Evolutionary conservation across 768 basidiomycete genomes (phyloP).

Genomic region (Pholiota microspora): DNA sequence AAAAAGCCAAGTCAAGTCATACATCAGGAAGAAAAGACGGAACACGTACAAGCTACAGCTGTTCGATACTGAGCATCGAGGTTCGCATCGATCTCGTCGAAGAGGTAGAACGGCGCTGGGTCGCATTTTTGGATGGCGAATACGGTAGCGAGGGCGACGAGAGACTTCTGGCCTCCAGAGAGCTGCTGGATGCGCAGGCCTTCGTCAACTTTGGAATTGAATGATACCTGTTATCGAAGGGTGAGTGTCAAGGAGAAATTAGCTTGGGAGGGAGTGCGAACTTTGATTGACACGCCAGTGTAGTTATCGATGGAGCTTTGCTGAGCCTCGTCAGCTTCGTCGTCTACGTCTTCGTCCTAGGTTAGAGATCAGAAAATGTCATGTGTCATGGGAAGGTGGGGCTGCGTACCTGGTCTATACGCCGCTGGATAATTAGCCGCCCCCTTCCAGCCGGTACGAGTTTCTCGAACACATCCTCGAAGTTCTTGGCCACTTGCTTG

Average conservation of each 20-base stretch:
- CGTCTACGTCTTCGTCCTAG: conserved; percentile 72
- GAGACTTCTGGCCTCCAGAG: conserved; percentile 95
- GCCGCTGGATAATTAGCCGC: conserved; percentile 86
- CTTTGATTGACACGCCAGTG: conserved; percentile 95
- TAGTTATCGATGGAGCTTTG: conserved; percentile 88
- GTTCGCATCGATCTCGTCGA: conserved; percentile 99
- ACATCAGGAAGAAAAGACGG: not conserved
- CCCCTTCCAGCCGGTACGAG: conserved; percentile 94
- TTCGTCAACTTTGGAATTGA: conserved; percentile 98
- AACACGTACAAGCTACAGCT: conserved; percentile 83
- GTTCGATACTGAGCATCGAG: conserved; percentile 97
- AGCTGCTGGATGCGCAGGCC: conserved; percentile 95
- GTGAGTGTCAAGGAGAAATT: not conserved
- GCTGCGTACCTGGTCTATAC: conserved; percentile 72
- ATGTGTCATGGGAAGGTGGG: too few species aligned
- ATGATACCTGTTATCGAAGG: conserved; percentile 71
- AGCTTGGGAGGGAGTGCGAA: too few species aligned
- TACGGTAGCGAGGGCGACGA: conserved; percentile 94
- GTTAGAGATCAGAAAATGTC: too few species aligned
- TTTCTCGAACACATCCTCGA: conserved; percentile 95
- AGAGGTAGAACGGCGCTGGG: conserved; percentile 98
- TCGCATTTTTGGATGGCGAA: conserved; percentile 99
- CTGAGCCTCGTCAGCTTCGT: conserved; percentile 71
- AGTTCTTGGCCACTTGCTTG: conserved; percentile 96
- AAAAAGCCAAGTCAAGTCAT: conserved; percentile 4